These are phyloP conservation scores for Barnettozyma siamensis DNA, from an alignment of 805 yeast genomes.

Conservation along the genomic window DNA sequence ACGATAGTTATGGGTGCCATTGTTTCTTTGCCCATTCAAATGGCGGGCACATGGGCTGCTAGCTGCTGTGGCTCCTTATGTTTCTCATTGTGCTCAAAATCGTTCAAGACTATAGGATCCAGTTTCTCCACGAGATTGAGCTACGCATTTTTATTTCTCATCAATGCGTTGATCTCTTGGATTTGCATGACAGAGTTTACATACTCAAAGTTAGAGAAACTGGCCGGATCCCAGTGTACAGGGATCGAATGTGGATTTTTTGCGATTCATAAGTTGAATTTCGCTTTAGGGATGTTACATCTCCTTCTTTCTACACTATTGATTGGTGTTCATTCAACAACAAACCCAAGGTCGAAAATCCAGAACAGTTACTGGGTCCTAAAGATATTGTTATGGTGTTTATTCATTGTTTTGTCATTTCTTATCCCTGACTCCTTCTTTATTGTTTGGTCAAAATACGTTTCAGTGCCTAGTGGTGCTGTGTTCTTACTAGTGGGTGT, in stretches of 20 bases:
- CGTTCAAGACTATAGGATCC: constrained; percentile 49
- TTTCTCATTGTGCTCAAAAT: constrained; percentile 56
- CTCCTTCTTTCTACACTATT: constrained; percentile 60
- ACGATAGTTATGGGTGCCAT: constrained; percentile 19
- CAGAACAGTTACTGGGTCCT: constrained; percentile 93
- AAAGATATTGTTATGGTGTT: constrained; percentile 57
- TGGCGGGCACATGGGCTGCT: constrained; percentile 56
- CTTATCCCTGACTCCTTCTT: constrained; percentile 83
- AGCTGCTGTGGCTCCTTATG: constrained; percentile 81
- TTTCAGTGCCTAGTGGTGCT: constrained; percentile 80
- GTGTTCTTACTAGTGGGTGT: constrained; percentile 85
- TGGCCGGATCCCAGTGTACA: constrained; percentile 68
- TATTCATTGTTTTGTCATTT: constrained; percentile 57
- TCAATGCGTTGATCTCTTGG: constrained; percentile 88
- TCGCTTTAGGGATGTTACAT: constrained; percentile 81
- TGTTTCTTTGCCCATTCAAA: constrained; percentile 67
- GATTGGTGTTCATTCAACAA: constrained; percentile 69
- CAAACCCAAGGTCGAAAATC: constrained; percentile 69
- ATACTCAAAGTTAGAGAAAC: constrained; percentile 61
- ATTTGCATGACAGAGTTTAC: constrained; percentile 81
- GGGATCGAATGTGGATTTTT: constrained; percentile 89
- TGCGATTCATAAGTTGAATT: constrained; percentile 88
- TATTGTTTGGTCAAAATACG: constrained; percentile 84
- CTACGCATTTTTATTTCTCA: constrained; percentile 71
- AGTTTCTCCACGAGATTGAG: constrained; percentile 78